Evolutionary conservation across 176 grass and related monocot species (phyloP), one percentile per base, ranked within the genome.

Genomic region (Carex littledalei): DNA sequence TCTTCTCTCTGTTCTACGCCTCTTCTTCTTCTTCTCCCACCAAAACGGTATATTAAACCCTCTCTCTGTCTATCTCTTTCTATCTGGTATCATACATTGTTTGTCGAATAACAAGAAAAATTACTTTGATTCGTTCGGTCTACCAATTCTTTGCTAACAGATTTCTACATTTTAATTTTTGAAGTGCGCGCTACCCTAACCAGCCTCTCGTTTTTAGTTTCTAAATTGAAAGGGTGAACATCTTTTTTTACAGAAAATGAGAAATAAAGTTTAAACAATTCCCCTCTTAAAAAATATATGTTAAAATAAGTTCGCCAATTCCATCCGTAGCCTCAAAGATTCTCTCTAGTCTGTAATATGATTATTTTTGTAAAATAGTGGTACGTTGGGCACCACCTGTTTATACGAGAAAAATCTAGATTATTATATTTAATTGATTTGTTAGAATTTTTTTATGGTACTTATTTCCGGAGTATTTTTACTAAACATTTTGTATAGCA

Each of bases 1-100:
- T 78, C 50, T 90, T 92, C 84, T 83, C 55, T 64, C 90, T 90
- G 70, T 78, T 89, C 80, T 81, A 87, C 47, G 70, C 79, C 64
- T 63, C 86, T 22, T 39, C 88, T 74, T 72, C 89, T 63, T 39
- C 86, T 64, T 52, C 85, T 54, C 71, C 84, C 67, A 77, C 88
- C 53, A 92, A 92, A 64, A 91, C 87, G 8, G 93, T 95, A 91
- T 9, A 34, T 60, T 63, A 53, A 56, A 35, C 3, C 20, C 54
- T 20, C 85, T 56, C 3, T 26, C 81, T 35, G 68, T 79, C 41
- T 77, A 1, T 74, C 63, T 58, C 13, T 81, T 26, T 85, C 32
- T 37, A 76, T 54, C 3, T 47, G 7, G 8, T 47, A 54, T 24
- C 87, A 67, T 79, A 43, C 78, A 39, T 63, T 81, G 47, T 49